phyloP scores from a whole-genome alignment of 805 yeast species.

The Cyberlindnera subsufficiens region DNA sequence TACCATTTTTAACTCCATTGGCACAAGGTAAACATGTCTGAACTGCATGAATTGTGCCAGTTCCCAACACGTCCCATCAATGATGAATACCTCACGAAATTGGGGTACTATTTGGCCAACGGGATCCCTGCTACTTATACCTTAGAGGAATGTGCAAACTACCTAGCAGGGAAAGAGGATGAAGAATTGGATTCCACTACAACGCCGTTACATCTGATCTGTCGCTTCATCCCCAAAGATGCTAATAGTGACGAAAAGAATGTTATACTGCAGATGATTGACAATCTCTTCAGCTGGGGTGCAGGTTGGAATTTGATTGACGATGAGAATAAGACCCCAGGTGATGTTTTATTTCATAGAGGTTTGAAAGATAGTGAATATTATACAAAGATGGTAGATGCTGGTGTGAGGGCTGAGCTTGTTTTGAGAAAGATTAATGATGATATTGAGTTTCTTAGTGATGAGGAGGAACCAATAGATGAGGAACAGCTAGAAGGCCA shows the following conservation, averaged over 20 bases:
- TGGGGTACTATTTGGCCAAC: conserved; percentile 42
- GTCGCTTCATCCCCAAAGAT: conserved; percentile 44
- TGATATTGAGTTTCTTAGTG: conserved; percentile 48
- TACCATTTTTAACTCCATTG: not conserved
- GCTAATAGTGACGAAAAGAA: conserved; percentile 34
- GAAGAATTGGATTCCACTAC: conserved; percentile 46
- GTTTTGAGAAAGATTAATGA: conserved; percentile 67
- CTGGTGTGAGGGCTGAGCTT: conserved; percentile 89
- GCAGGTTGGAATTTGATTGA: conserved; percentile 90
- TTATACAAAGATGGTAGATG: conserved; percentile 53
- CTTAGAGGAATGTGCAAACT: conserved; percentile 65
- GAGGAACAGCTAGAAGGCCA: conserved; percentile 16
- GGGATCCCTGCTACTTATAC: conserved; percentile 86
- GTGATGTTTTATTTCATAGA: conserved; percentile 64
- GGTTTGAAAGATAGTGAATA: conserved; percentile 37
- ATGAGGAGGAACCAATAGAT: conserved; percentile 13
- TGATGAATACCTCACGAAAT: conserved; percentile 34
- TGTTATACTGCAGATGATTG: conserved; percentile 50
- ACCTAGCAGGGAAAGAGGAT: conserved; percentile 35
- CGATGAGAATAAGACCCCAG: conserved; percentile 71
- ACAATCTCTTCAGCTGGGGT: conserved; percentile 70
- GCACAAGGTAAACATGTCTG: conserved; percentile 44
- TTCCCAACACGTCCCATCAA: conserved; percentile 46
- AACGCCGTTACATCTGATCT: conserved; percentile 72
- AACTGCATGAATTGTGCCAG: conserved; percentile 58